These are phyloP conservation scores for Cercospora berteroae DNA, from an alignment of 2,329 filamentous ascomycete species.

Conservation along the genomic window DNA sequence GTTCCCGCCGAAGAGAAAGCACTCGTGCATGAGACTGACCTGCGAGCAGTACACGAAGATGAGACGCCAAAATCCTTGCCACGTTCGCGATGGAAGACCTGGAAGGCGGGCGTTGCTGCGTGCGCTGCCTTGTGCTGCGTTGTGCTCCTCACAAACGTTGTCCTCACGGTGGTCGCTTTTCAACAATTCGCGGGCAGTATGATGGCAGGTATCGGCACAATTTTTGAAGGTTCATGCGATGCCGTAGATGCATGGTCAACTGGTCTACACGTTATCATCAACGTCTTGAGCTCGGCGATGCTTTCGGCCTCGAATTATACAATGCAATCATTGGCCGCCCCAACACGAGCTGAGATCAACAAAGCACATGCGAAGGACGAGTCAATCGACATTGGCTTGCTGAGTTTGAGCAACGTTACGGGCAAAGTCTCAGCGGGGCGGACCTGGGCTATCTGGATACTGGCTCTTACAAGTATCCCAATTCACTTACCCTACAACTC, in stretches of 20 bases:
- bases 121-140: not conserved
- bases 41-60: not conserved
- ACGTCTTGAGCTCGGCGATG: conserved; percentile 47
- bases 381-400: conserved; percentile 49
- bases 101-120: not conserved
- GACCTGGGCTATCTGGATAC: conserved; percentile 25
- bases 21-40: not conserved
- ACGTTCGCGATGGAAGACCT: not conserved
- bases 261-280: conserved; percentile 47
- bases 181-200: not conserved
- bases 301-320: conserved; percentile 51
- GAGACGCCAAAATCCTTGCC: not conserved
- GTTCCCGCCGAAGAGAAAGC: not conserved
- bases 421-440: conserved; percentile 24
- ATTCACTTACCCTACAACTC: conserved; percentile 41
- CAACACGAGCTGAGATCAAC: conserved; percentile 51
- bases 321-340: conserved; percentile 54
- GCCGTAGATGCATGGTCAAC: conserved; percentile 18
- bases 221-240: conserved; percentile 28
- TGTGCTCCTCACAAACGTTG: not conserved
- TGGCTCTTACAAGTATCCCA: conserved; percentile 36
- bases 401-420: conserved; percentile 42
- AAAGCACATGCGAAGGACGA: conserved; percentile 43
- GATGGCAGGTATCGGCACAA: conserved; percentile 15
- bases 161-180: not conserved